phyloP scores from a whole-genome alignment of 805 yeast genomes.

The Schizosaccharomyces octosporus region DNA sequence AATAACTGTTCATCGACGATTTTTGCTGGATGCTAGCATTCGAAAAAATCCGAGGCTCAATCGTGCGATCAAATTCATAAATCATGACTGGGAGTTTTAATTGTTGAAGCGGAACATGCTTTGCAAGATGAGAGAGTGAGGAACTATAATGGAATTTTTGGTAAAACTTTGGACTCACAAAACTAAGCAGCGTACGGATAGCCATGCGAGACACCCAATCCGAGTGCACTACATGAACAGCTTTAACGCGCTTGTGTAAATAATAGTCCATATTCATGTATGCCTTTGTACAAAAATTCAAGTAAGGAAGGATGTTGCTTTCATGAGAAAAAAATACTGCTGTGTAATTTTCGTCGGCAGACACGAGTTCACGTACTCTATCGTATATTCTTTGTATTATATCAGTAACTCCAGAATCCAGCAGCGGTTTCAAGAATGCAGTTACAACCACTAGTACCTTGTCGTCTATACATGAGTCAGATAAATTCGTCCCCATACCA shows the following conservation, averaged over 20 bases:
- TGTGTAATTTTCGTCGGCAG: neutral
- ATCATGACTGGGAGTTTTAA: neutral
- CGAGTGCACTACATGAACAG: neutral
- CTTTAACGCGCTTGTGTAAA: neutral
- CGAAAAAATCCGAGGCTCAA: neutral
- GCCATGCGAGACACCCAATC: neutral
- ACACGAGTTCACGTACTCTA: neutral
- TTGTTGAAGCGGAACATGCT: neutral
- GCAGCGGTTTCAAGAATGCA: neutral
- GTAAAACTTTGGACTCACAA: neutral
- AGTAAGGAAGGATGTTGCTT: neutral
- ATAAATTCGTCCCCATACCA: neutral
- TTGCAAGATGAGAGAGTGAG: neutral
- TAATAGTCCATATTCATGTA: neutral
- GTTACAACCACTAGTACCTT: neutral
- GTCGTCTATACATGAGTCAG: neutral
- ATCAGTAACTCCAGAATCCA: neutral
- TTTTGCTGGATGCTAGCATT: no score
- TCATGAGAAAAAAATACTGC: neutral
- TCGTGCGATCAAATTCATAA: neutral
- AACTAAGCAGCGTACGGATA: neutral
- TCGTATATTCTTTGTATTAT: neutral
- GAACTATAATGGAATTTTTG: neutral
- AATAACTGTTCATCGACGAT: neutral
- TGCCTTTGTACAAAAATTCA: neutral